These are phyloP conservation scores for Lactarius quietus DNA, from an alignment of 768 basidiomycete genomes.

Conservation along the genomic window DNA sequence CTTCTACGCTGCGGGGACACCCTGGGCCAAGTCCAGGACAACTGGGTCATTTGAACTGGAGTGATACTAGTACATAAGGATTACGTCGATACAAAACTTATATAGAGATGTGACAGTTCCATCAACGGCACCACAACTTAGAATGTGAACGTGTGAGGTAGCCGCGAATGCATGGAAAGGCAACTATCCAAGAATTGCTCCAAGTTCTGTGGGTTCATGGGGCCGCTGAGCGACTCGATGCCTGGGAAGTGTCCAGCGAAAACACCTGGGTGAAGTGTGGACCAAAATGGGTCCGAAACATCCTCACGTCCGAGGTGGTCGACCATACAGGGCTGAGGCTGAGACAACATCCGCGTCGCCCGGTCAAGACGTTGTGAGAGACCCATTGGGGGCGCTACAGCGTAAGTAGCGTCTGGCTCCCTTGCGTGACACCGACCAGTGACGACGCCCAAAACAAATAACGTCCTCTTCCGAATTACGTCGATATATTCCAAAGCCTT, in stretches of 20 bases:
- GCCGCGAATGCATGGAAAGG: conserved; percentile 21
- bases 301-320: conserved; percentile 26
- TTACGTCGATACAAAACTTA: not conserved
- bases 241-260: conserved; percentile 30
- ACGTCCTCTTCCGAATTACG: conserved; percentile 26
- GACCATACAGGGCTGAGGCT: conserved; percentile 17
- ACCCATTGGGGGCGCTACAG: conserved; percentile 12
- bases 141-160: conserved; percentile 21
- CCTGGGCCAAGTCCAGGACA: conserved; percentile 66
- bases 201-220: conserved; percentile 21
- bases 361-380: conserved; percentile 22
- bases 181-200: conserved; percentile 29
- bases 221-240: conserved; percentile 27
- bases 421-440: conserved; percentile 12
- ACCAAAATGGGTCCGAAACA: conserved; percentile 23
- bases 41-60: conserved; percentile 30
- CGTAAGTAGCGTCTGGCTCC: not conserved
- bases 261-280: conserved; percentile 15
- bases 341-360: conserved; percentile 23
- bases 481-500: conserved; percentile 26
- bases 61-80: conserved; percentile 2
- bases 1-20: conserved; percentile 82
- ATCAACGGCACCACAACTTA: not conserved
- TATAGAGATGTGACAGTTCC: not conserved
- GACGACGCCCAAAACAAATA: conserved; percentile 20